Evolutionary conservation across 2,329 filamentous ascomycete species (phyloP).

Genomic region (Exserohilum turcica): DNA sequence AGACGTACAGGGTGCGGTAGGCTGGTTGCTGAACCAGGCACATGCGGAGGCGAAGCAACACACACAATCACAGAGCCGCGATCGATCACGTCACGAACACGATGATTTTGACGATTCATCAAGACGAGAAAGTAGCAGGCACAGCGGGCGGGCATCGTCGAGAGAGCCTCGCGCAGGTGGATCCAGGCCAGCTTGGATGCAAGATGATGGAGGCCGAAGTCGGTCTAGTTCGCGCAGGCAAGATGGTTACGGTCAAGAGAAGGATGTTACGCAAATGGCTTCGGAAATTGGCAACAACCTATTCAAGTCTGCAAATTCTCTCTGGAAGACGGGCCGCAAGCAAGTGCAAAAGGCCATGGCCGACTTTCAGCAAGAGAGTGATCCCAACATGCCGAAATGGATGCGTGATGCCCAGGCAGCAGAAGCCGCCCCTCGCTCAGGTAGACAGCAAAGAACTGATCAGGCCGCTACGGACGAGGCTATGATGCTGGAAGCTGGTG

Average conservation of each 20-base stretch:
- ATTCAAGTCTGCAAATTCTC: conserved; percentile 89
- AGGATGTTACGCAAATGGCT: conserved; percentile 79
- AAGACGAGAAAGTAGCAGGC: conserved; percentile 29
- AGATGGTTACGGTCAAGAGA: conserved; percentile 64
- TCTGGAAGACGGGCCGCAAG: conserved; percentile 95
- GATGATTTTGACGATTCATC: conserved; percentile 35
- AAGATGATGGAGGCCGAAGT: conserved; percentile 59
- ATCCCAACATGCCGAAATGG: conserved; percentile 88
- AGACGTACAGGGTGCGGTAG: conserved; percentile 84
- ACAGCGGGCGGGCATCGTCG: conserved; percentile 42
- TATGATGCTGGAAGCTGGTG: conserved; percentile 74
- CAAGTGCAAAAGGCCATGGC: conserved; percentile 90
- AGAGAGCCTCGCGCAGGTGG: conserved; percentile 39
- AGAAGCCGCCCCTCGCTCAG: conserved; percentile 30
- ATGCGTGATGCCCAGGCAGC: conserved; percentile 73
- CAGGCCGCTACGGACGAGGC: conserved; percentile 61
- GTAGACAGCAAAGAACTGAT: conserved; percentile 28
- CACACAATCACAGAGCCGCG: conserved; percentile 48
- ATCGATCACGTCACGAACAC: conserved; percentile 30
- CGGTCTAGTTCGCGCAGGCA: conserved; percentile 54
- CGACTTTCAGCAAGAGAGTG: conserved; percentile 75
- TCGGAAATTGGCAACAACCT: conserved; percentile 81
- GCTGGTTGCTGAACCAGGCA: conserved; percentile 88
- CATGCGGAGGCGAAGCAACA: conserved; percentile 82
- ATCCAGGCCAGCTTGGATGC: conserved; percentile 66